Base-by-base conservation (phyloP, 345 rosid species). In the Xanthoceras sorbifolium region DNA sequence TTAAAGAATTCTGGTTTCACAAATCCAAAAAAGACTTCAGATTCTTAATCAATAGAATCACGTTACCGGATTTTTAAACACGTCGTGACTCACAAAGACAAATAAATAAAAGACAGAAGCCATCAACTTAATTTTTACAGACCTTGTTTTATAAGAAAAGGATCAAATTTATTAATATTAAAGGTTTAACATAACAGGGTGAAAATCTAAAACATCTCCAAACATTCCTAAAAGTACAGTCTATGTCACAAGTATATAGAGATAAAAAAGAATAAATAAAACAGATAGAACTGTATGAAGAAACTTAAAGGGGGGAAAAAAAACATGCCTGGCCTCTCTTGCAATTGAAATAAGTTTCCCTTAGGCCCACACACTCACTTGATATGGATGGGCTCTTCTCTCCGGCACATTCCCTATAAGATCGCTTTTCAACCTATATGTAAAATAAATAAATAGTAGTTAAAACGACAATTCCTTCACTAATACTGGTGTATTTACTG, bases 281-380 rank as follows among this genome's bases (percentile, higher is more conserved):
- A 3, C 32, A 63, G 48, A 64, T 44, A 48, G 42, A 62, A 17
- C 46, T 29, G 62, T 1, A 20, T 31, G 46, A 67, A 31, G 20
- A 20, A 50, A 38, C 54, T n/a, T 11, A 42, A 42, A n/a, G n/a
- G 52, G 15, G 10, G 55, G 75, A 54, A 46, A 76, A 52, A 69
- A n/a, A 82, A 79, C 82, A 71, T 75, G 79, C 98, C 89, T 94
- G 98, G 79, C 99, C 97, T 87, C 98, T 84, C 86, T 97, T 97
- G 94, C 97, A 97, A 79, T 97, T 94, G 89, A 97, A 97, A 81
- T 94, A 94, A 59, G 99, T 94, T 87, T 91, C 97, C 66, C 97
- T 85, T 26, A 97, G 88, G 34, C 99, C 99, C 14, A 94, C 97
- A 82, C 98, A 94, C 78, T 94, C 96, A 40, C 90, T 92, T 4